Percentiles rank a stretch among this genome's conserved stretches.
phyloP scores from a whole-genome alignment of 345 rosid genomes.

The Hevea brasiliensis region DNA sequence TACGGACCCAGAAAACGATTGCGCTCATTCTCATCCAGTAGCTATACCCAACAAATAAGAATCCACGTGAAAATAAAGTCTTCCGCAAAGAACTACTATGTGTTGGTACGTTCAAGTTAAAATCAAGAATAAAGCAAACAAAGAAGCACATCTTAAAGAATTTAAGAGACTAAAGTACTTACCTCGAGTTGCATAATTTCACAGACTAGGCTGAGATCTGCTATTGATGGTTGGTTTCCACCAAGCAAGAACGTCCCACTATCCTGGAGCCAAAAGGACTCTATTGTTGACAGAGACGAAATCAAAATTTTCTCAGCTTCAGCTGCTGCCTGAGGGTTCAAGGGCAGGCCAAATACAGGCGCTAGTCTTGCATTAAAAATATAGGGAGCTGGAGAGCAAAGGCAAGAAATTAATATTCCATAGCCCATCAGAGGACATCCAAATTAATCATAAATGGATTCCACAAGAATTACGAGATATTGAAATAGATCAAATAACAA shows the following conservation, averaged over 20 bases:
- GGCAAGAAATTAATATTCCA: neutral
- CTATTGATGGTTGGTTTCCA: slow-evolving; percentile 73
- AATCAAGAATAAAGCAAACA: neutral
- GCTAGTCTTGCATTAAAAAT: slow-evolving; percentile 47
- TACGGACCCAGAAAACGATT: slow-evolving; percentile 50
- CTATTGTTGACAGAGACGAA: slow-evolving; percentile 52
- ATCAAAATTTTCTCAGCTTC: slow-evolving; percentile 54
- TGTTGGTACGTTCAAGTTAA: too few species aligned
- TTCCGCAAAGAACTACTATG: neutral
- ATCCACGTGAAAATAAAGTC: neutral
- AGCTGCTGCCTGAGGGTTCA: slow-evolving; percentile 63
- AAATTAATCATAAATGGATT: too few species aligned
- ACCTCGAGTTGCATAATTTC: slow-evolving; percentile 81
- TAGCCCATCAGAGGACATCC: neutral
- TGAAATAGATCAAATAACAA: too few species aligned
- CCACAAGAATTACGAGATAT: too few species aligned
- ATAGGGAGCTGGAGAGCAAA: slow-evolving; percentile 46
- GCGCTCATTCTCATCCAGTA: slow-evolving; percentile 63
- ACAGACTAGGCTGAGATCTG: slow-evolving; percentile 83
- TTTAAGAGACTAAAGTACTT: neutral
- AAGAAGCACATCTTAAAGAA: neutral
- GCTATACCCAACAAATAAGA: slow-evolving; percentile 27
- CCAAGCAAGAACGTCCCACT: slow-evolving; percentile 68
- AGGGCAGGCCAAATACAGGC: slow-evolving; percentile 51
- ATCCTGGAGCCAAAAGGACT: slow-evolving; percentile 75